Percentiles rank a stretch among this genome's conserved stretches.
Conservation (phyloP, 192 early-diverging fungal species). For the Chytriomyces hyalinus region DNA sequence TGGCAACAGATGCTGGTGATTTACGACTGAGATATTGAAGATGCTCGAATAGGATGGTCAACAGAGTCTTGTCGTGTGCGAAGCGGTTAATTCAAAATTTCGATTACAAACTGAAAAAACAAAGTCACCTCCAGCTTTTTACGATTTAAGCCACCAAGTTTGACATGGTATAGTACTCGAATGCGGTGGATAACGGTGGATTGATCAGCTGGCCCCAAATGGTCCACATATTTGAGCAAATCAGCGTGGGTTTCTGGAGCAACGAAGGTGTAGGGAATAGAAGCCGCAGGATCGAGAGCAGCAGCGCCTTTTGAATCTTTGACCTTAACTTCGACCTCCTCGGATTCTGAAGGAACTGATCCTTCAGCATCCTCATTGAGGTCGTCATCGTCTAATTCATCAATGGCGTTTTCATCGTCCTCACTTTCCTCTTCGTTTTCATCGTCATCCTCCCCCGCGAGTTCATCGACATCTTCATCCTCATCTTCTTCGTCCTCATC, state of each 20-base stretch:
- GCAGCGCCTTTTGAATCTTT: slow-evolving; percentile 43
- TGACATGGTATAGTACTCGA: slow-evolving; percentile 81
- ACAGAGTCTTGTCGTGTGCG: slow-evolving; percentile 46
- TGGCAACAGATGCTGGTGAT: slow-evolving; percentile 42
- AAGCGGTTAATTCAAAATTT: slow-evolving; percentile 1
- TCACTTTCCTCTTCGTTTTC: slow-evolving; percentile 61
- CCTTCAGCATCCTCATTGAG: slow-evolving; percentile 35
- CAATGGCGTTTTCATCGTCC: slow-evolving; percentile 41
- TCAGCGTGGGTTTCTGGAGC: slow-evolving; percentile 77
- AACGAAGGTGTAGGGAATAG: slow-evolving; percentile 82
- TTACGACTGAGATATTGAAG: slow-evolving; percentile 68
- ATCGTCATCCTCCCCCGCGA: slow-evolving; percentile 58
- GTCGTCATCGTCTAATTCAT: slow-evolving; percentile 43
- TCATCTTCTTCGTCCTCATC: slow-evolving; percentile 63
- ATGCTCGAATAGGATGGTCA: slow-evolving; percentile 73
- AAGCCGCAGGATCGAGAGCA: slow-evolving; percentile 36
- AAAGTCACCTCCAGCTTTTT: slow-evolving; percentile 64
- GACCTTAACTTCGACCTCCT: slow-evolving; percentile 41
- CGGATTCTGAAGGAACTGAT: slow-evolving; percentile 14
- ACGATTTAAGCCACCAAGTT: slow-evolving; percentile 82
- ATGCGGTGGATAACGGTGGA: slow-evolving; percentile 79
- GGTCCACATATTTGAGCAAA: slow-evolving; percentile 70
- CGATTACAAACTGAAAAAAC: slow-evolving; percentile 10
- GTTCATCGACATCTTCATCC: slow-evolving; percentile 48
- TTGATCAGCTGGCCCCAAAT: slow-evolving; percentile 70